These are phyloP conservation scores for Trametes cubensis DNA, from an alignment of 768 basidiomycete genomes.

Conservation along the genomic window DNA sequence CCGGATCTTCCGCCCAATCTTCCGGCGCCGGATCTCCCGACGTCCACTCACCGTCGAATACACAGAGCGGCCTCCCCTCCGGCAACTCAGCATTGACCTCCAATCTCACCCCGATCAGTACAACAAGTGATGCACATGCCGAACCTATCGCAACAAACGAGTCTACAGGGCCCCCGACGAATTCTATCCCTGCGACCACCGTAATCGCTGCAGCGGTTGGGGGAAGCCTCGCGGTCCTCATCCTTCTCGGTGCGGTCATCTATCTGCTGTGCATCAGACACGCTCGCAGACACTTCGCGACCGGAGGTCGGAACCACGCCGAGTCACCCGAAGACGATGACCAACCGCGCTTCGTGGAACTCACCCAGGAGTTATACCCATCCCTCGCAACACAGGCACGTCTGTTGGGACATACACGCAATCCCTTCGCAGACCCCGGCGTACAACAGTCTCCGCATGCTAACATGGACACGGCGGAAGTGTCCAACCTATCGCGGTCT, in stretches of 20 bases:
- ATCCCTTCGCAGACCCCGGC: neutral
- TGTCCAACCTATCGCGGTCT: neutral
- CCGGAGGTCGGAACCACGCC: neutral
- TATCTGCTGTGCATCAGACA: neutral
- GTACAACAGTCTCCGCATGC: neutral
- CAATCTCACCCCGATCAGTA: neutral
- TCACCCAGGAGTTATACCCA: neutral
- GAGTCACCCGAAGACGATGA: neutral
- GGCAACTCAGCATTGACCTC: no score
- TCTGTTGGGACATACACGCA: neutral
- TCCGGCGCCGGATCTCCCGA: no score
- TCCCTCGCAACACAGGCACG: neutral
- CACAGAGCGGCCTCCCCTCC: no score
- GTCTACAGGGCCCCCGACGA: neutral
- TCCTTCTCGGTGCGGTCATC: neutral
- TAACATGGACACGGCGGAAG: neutral
- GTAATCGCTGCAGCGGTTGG: slow-evolving; percentile 5
- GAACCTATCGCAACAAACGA: neutral
- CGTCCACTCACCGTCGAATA: no score
- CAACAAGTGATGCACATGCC: neutral
- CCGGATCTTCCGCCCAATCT: no score
- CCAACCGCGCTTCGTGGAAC: neutral
- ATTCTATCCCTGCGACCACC: neutral
- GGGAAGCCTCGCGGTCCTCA: neutral
- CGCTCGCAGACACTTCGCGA: neutral